Percentiles rank a stretch among this genome's conserved stretches.
These are phyloP conservation scores for Moniliophthora roreri DNA, from an alignment of 1,284 basidiomycete genomes.

Conservation along the genomic window DNA sequence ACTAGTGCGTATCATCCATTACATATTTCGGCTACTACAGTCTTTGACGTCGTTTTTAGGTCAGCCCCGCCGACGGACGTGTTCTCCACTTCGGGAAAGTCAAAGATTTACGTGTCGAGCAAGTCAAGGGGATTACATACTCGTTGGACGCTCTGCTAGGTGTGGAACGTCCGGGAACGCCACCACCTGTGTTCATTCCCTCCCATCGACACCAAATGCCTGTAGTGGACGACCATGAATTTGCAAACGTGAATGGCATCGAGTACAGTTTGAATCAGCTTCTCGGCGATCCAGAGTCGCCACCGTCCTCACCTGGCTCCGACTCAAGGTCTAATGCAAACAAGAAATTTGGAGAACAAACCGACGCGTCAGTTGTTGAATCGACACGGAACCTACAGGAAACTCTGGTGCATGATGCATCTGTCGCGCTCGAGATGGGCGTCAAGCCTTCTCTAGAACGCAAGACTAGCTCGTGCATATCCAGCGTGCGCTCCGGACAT, in stretches of 20 bases:
- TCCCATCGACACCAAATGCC: conserved; percentile 51
- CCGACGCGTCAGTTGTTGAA: conserved; percentile 64
- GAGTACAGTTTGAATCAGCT: conserved; percentile 91
- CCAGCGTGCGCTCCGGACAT: conserved; percentile 65
- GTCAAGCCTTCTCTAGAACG: conserved; percentile 42
- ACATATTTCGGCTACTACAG: neutral
- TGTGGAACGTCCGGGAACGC: conserved; percentile 53
- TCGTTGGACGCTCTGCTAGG: conserved; percentile 92
- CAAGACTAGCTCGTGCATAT: conserved; percentile 41
- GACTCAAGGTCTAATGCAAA: conserved; percentile 33
- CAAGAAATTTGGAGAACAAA: conserved; percentile 57
- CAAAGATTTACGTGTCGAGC: conserved; percentile 82
- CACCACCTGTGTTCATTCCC: conserved; percentile 36
- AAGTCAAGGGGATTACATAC: conserved; percentile 98
- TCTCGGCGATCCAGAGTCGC: conserved; percentile 45
- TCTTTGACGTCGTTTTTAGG: conserved; percentile 37
- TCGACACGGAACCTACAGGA: conserved; percentile 52
- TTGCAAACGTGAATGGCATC: conserved; percentile 97
- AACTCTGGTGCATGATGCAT: conserved; percentile 61
- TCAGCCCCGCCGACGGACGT: conserved; percentile 92
- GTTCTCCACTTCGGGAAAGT: conserved; percentile 94
- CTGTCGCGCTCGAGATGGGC: conserved; percentile 71
- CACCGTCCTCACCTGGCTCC: conserved; percentile 31
- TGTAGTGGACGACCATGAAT: conserved; percentile 80
- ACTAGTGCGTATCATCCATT: conserved; percentile 52